These are phyloP conservation scores for Pholiota conissans DNA, from an alignment of 768 basidiomycete genomes.

Conservation along the genomic window DNA sequence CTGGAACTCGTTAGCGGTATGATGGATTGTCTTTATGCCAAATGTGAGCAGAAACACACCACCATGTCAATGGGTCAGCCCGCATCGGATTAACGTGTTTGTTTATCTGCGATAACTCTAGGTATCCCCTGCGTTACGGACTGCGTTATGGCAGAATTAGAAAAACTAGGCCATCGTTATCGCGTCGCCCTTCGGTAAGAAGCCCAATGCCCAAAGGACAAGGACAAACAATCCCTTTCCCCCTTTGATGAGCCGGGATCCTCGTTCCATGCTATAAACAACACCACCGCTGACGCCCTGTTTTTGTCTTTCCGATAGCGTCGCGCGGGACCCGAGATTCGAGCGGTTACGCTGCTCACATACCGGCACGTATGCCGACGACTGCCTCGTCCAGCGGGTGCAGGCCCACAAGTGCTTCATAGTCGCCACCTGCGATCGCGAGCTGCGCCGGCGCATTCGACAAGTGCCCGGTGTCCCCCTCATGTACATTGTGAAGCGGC, in stretches of 20 bases:
- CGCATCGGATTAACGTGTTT: too few relatives aligned
- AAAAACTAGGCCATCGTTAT: slow-evolving; percentile 95
- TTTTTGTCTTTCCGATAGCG: slow-evolving; percentile 45
- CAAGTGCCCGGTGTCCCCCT: slow-evolving; percentile 92
- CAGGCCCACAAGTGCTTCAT: slow-evolving; percentile 95
- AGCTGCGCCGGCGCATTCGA: slow-evolving; percentile 87
- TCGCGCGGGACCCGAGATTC: slow-evolving; percentile 96
- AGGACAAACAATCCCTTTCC: neutral
- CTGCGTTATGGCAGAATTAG: slow-evolving; percentile 97
- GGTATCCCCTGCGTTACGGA: slow-evolving; percentile 99
- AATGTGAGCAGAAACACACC: slow-evolving; percentile 78
- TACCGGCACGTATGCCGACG: slow-evolving; percentile 97
- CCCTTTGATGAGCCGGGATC: neutral
- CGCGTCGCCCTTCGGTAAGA: slow-evolving; percentile 89
- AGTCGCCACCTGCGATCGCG: slow-evolving; percentile 97
- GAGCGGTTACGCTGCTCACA: slow-evolving; percentile 93
- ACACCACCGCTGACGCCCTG: neutral
- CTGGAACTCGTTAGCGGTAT: slow-evolving; percentile 94
- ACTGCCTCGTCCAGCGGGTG: slow-evolving; percentile 95
- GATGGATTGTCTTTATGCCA: slow-evolving; percentile 99
- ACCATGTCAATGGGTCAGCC: too few relatives aligned
- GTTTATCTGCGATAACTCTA: slow-evolving; percentile 34
- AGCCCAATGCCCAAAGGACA: too few relatives aligned
- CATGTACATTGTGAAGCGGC: slow-evolving; percentile 93
- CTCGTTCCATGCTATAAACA: neutral